Conservation (phyloP, 2,329 filamentous ascomycete genomes). For the Aspergillus sp. region DNA sequence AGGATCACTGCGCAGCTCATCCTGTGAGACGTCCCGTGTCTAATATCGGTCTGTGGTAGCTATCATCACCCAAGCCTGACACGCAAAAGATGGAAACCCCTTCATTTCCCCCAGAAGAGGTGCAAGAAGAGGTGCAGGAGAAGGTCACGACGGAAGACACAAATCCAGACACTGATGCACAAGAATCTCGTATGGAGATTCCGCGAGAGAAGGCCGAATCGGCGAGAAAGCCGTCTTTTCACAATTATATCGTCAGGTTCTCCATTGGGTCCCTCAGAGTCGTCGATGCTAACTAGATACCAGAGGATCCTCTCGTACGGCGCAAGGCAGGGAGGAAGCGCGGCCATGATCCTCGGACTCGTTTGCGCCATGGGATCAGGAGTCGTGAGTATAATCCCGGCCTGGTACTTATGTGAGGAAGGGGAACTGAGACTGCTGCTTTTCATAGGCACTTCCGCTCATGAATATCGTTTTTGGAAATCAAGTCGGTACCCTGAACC, state of each 20-base stretch:
- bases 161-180: too few species aligned
- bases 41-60: not conserved
- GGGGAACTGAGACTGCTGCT: not conserved
- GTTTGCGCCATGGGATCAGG: conserved; percentile 24
- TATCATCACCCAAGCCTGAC: not conserved
- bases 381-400: conserved; percentile 15
- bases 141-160: too few species aligned
- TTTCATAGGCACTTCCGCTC: conserved; percentile 38
- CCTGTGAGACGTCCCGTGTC: too few species aligned
- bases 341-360: conserved; percentile 10
- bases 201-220: too few species aligned
- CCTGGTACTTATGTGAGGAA: too few species aligned
- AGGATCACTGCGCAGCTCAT: too few species aligned
- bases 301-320: conserved; percentile 16
- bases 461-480: conserved; percentile 61
- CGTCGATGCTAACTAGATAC: not conserved
- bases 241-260: too few species aligned
- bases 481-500: conserved; percentile 55
- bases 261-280: not conserved
- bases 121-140: too few species aligned
- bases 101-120: not conserved
- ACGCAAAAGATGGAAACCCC: not conserved
- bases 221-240: too few species aligned
- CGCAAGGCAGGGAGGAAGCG: conserved; percentile 15
- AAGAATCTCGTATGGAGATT: too few species aligned